These are phyloP conservation scores for Tuctoria greenei DNA, from an alignment of 176 grass and related monocot genomes.

Conservation along the genomic window DNA sequence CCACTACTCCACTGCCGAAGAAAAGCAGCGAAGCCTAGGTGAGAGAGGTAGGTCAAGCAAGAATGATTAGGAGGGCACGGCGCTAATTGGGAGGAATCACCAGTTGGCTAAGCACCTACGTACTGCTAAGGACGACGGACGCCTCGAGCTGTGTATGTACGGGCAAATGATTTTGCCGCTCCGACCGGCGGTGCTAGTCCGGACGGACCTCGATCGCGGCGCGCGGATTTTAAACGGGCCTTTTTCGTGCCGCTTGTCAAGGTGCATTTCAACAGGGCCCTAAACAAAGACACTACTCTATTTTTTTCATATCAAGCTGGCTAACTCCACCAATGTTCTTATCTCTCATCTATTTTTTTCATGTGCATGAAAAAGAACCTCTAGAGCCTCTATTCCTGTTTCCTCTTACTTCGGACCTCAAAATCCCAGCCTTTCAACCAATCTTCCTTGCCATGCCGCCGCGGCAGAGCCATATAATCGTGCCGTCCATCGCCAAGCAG, in stretches of 20 bases:
- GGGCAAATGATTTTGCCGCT: slow-evolving; percentile 38
- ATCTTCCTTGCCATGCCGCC: no score
- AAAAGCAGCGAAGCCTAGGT: neutral
- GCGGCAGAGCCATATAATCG: no score
- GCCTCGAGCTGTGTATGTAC: slow-evolving; percentile 2
- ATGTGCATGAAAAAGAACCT: no score
- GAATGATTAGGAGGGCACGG: slow-evolving; percentile 10
- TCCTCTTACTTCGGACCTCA: no score
- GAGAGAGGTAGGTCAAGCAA: neutral
- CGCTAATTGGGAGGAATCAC: neutral
- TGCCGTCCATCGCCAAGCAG: no score
- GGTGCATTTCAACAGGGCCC: no score
- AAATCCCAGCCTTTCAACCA: no score
- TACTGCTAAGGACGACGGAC: slow-evolving; percentile 1
- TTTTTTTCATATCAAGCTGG: no score
- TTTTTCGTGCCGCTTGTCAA: neutral
- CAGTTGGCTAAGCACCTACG: neutral
- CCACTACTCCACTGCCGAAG: neutral
- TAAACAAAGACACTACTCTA: no score
- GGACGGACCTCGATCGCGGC: slow-evolving; percentile 18
- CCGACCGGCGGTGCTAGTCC: neutral
- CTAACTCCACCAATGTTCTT: no score
- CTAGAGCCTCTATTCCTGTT: no score
- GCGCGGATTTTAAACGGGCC: slow-evolving; percentile 36
- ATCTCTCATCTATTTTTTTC: no score